Evolutionary conservation across 495 filamentous ascomycete genomes (phyloP), one percentile per base, ranked within the genome.

Genomic region (Penicillium silybi): DNA sequence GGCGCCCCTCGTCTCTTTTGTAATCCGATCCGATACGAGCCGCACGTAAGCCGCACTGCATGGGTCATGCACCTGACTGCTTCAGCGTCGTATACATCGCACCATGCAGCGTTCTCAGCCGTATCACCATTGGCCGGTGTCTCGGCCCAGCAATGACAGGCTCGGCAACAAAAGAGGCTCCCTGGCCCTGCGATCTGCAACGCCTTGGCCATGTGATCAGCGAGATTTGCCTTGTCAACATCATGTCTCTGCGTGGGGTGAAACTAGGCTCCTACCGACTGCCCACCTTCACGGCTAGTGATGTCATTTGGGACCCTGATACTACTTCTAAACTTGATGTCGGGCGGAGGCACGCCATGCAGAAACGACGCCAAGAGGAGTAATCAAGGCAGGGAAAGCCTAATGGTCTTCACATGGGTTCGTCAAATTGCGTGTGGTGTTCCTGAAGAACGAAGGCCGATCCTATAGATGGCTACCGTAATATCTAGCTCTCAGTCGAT

Each of bases 121-220:
- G 9, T 13, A 32, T 32, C 15, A 38, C 17, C n/a, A 45, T 46
- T 55, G 46, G 46, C 53, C 46, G 53, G 53, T 37, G 34, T 22
- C 9, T 1, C 41, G 18, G 13, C 42, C 53, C 53, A 43, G 42
- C 41, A 55, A 46, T 55, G 22, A 39, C 40, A 27, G 16, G 16
- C n/a, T 8, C 4, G 20, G 11, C 2, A 15, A n/a, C 25, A n/a
- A 8, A 39, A n/a, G 0, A 16, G 15, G 18, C 27, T n/a, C 39
- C 34, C 13, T 48, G 29, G 23, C 41, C 32, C 5, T 8, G 8
- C 7, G 52, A 49, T 44, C 46, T 41, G 15, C 46, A 45, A 32
- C 6, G 29, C 29, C 29, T 32, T 32, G 29, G 29, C 29, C 29
- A 10, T 32, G 29, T 32, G 29, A 32, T 32, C 29, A 32, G 29